A percentile compares a stretch with the other conserved stretches of the same genome.
phyloP scores from a whole-genome alignment of 176 grass and related monocot genomes.

The Alloteropsis semialata region DNA sequence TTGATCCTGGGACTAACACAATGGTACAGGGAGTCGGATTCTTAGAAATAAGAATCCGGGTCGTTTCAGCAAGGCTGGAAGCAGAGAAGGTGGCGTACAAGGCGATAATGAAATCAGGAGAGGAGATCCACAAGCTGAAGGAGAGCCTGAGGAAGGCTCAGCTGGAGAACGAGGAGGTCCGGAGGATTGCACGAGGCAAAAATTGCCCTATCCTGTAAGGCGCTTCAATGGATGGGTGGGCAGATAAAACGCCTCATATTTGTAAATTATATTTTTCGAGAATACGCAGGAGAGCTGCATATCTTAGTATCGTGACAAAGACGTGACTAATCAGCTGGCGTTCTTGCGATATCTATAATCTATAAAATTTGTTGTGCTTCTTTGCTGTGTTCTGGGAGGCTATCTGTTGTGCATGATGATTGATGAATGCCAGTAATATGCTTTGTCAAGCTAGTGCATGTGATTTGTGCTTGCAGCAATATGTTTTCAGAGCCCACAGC shows the following conservation, averaged over 20 bases:
- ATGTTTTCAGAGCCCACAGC: too few species aligned
- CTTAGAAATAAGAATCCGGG: too few species aligned
- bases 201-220: slow-evolving; percentile 45
- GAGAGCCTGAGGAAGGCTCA: slow-evolving; percentile 52
- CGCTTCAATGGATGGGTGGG: too few species aligned
- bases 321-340: too few species aligned
- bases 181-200: slow-evolving; percentile 32
- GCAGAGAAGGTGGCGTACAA: slow-evolving; percentile 41
- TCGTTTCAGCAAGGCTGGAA: slow-evolving; percentile 58
- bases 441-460: not conserved
- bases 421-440: not conserved
- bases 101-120: slow-evolving; percentile 46
- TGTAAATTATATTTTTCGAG: too few species aligned
- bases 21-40: too few species aligned
- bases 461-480: not conserved
- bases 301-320: too few species aligned
- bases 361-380: not conserved
- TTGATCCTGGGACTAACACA: too few species aligned
- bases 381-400: not conserved
- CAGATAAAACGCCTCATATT: too few species aligned
- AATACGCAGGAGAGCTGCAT: too few species aligned
- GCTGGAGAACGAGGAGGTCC: slow-evolving; percentile 58
- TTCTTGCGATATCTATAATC: not conserved
- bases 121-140: slow-evolving; percentile 60
- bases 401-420: not conserved